Percentiles rank a stretch among this genome's conserved stretches.
phyloP scores from a whole-genome alignment of 768 basidiomycete genomes.

The Phanerochaete carnosa region DNA sequence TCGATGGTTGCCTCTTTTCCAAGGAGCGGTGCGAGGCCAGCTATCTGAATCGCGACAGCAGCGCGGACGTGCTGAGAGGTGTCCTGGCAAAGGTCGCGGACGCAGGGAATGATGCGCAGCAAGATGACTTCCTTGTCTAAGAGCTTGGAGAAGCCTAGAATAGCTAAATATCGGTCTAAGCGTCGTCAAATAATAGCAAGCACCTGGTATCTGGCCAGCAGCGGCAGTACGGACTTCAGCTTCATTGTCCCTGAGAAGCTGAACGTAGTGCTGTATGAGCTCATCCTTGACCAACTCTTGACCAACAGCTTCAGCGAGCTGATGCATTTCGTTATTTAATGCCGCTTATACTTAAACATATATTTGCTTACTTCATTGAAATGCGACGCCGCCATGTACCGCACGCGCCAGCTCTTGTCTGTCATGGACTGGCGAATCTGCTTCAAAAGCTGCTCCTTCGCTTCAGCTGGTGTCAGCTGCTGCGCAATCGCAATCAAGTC shows the following conservation, averaged over 20 bases:
- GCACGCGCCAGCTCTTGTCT: constrained; percentile 98
- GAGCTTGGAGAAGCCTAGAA: constrained; percentile 86
- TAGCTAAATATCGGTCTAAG: constrained; percentile 5
- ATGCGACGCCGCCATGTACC: constrained; percentile 97
- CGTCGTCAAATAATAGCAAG: constrained; percentile 13
- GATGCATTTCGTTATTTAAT: background rate
- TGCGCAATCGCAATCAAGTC: constrained; percentile 91
- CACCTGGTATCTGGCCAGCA: constrained; percentile 95
- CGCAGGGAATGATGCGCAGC: constrained; percentile 89
- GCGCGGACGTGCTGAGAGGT: constrained; percentile 96
- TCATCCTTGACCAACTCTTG: constrained; percentile 90
- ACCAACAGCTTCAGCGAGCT: constrained; percentile 92
- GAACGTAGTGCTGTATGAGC: constrained; percentile 88
- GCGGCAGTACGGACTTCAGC: constrained; percentile 97
- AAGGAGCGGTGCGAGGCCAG: constrained; percentile 90
- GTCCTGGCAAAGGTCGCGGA: constrained; percentile 91
- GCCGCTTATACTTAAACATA: background rate
- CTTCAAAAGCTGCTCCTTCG: constrained; percentile 84
- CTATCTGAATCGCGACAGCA: constrained; percentile 93
- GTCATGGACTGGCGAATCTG: constrained; percentile 85
- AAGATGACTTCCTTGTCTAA: constrained; percentile 93
- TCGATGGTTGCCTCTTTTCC: constrained; percentile 94
- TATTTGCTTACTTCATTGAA: constrained; percentile 77
- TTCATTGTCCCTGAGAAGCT: constrained; percentile 95
- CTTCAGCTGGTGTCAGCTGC: constrained; percentile 81